Percentiles rank a stretch among this genome's conserved stretches.
Evolutionary conservation across 1,139 yeast genomes (phyloP).

Genomic region (Saccharomycopsis hybrid): DNA sequence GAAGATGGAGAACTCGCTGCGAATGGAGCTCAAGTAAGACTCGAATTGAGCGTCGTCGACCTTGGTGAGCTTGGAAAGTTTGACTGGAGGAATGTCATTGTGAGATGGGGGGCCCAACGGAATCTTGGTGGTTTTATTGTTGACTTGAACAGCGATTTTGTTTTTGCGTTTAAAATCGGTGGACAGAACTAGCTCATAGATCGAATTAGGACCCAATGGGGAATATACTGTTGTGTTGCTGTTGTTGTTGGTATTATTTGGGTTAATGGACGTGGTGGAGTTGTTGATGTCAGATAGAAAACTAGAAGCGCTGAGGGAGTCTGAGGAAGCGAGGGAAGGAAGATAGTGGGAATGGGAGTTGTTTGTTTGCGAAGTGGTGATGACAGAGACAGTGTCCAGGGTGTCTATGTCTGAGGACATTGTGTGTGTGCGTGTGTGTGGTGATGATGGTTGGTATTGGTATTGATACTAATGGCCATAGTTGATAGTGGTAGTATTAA

Average conservation of each 20-base stretch:
- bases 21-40: conserved; percentile 41
- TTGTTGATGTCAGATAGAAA: conserved; percentile 8
- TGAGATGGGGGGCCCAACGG: conserved; percentile 66
- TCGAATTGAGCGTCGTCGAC: conserved; percentile 44
- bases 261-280: background rate
- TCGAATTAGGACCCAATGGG: conserved; percentile 74
- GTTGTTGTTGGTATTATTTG: background rate
- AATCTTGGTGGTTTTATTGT: conserved; percentile 29
- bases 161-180: conserved; percentile 37
- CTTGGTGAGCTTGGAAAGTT: conserved; percentile 46
- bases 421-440: too few relatives aligned
- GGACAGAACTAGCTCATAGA: conserved; percentile 63
- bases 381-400: too few relatives aligned
- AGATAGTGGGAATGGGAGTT: too few relatives aligned
- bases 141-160: conserved; percentile 24
- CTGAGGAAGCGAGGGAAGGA: conserved; percentile 5
- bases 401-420: too few relatives aligned
- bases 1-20: conserved; percentile 51
- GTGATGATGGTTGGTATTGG: too few relatives aligned
- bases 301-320: conserved; percentile 14
- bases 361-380: too few relatives aligned
- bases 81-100: conserved; percentile 80
- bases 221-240: conserved; percentile 28
- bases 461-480: too few relatives aligned
- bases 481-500: too few relatives aligned